Evolutionary conservation across 371 early-diverging fungal genomes (phyloP).

Genomic region (Smittium culicis): DNA sequence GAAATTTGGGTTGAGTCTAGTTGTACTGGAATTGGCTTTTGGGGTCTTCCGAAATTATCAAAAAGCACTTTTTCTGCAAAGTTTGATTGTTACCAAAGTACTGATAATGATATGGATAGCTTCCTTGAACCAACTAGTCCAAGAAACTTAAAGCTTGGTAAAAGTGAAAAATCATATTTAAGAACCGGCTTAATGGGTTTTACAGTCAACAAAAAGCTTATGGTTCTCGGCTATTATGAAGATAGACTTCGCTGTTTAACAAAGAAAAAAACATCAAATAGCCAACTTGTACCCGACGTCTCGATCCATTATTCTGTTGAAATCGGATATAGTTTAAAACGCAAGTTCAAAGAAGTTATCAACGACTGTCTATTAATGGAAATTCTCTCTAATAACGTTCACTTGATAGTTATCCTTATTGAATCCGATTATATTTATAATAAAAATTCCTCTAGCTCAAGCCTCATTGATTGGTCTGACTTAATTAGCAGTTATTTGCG

Average conservation of each 20-base stretch:
- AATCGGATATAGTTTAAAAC: conserved; percentile 18
- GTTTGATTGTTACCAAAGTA: conserved; percentile 20
- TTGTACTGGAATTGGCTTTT: conserved; percentile 63
- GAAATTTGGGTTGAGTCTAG: conserved; percentile 75
- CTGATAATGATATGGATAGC: conserved; percentile 12
- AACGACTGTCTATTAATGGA: conserved; percentile 43
- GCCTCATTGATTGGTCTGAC: conserved; percentile 35
- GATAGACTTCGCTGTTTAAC: conserved; percentile 40
- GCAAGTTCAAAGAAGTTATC: conserved; percentile 16
- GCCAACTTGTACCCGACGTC: neutral
- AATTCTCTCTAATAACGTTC: conserved; percentile 41
- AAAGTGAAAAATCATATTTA: conserved; percentile 41
- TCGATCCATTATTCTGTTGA: conserved; percentile 24
- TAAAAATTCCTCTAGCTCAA: conserved; percentile 23
- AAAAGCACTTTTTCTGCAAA: conserved; percentile 56
- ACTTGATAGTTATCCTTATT: conserved; percentile 51
- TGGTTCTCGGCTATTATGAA: conserved; percentile 63
- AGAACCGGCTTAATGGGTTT: conserved; percentile 72
- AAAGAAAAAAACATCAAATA: neutral
- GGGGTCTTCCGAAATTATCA: conserved; percentile 59
- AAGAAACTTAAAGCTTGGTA: neutral
- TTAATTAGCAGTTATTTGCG: conserved; percentile 37
- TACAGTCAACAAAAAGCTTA: conserved; percentile 50
- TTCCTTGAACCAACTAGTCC: conserved; percentile 23
- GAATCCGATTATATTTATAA: conserved; percentile 36